These are phyloP conservation scores for Lactarius sanguifluus DNA, from an alignment of 768 basidiomycete genomes.

Conservation along the genomic window DNA sequence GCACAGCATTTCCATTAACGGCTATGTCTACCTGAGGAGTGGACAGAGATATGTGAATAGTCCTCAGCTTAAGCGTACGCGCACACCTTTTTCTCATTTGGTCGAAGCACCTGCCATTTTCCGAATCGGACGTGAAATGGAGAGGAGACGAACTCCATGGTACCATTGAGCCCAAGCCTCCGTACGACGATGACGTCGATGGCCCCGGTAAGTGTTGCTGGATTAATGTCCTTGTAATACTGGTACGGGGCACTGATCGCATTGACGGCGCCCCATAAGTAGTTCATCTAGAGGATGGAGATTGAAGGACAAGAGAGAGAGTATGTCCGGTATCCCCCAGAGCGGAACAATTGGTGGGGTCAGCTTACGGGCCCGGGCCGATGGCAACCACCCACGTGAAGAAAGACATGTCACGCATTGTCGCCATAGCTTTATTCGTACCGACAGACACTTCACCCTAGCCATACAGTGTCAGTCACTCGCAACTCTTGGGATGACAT, in stretches of 20 bases:
- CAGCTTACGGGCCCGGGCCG: neutral
- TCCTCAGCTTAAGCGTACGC: conserved; percentile 12
- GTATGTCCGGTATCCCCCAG: neutral
- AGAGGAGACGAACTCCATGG: conserved; percentile 76
- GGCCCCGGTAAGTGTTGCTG: conserved; percentile 94
- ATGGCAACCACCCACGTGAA: neutral
- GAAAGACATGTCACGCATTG: neutral
- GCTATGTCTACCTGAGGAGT: conserved; percentile 73
- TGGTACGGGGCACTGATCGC: conserved; percentile 86
- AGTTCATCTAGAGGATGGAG: conserved; percentile 59
- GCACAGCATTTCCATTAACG: conserved; percentile 83
- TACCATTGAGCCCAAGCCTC: conserved; percentile 61
- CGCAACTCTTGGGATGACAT: neutral
- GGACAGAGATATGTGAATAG: neutral
- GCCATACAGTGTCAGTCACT: neutral
- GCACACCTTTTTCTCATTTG: conserved; percentile 87
- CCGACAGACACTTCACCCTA: neutral
- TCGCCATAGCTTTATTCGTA: neutral
- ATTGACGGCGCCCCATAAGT: conserved; percentile 80
- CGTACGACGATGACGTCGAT: conserved; percentile 98
- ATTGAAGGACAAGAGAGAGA: neutral
- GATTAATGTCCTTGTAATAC: conserved; percentile 93
- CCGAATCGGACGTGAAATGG: conserved; percentile 98
- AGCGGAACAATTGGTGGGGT: conserved; percentile 1
- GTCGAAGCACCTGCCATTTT: conserved; percentile 92